These are phyloP conservation scores for Colletotrichum endophyticum DNA, from an alignment of 2,329 filamentous ascomycete genomes.

Conservation along the genomic window DNA sequence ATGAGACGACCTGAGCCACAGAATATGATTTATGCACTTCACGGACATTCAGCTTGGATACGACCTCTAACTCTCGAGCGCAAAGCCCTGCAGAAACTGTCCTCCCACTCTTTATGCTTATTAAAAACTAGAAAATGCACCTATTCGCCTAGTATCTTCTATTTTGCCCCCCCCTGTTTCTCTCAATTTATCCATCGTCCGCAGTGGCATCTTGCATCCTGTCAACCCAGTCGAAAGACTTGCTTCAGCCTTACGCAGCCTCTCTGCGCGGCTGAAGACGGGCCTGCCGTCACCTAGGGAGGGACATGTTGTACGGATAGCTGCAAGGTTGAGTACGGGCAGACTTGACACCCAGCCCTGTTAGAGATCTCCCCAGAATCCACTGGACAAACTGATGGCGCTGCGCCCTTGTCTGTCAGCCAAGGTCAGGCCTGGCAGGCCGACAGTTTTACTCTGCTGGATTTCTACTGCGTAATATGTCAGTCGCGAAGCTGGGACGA, in stretches of 20 bases:
- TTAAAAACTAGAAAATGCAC: neutral
- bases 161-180: neutral
- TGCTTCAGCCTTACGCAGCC: neutral
- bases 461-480: neutral
- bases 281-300: neutral
- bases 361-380: neutral
- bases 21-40: neutral
- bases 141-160: neutral
- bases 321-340: neutral
- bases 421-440: neutral
- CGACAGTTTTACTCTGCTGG: neutral
- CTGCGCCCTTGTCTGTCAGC: neutral
- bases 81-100: neutral
- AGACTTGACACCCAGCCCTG: neutral
- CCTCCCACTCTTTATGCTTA: neutral
- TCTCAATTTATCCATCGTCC: neutral
- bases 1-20: neutral
- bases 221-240: neutral
- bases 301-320: neutral
- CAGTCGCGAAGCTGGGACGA: neutral
- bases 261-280: neutral
- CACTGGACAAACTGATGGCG: neutral
- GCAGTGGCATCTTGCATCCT: neutral
- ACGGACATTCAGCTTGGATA: neutral
- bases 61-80: neutral